phyloP scores from a whole-genome alignment of 768 basidiomycete species.

The Boletus edulis region DNA sequence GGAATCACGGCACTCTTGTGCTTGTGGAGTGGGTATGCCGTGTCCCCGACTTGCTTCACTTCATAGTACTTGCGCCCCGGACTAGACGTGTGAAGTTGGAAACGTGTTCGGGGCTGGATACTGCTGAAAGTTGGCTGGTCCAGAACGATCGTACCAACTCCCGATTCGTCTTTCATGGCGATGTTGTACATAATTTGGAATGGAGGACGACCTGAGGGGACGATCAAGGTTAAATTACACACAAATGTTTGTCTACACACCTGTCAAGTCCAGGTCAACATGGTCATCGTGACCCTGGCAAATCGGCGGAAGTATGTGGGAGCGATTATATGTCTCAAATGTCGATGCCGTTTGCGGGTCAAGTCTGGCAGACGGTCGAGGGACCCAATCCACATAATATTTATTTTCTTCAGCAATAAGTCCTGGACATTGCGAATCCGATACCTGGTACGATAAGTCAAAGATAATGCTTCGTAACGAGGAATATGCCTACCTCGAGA shows the following conservation, averaged over 20 bases:
- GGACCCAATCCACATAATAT: slow-evolving; percentile 77
- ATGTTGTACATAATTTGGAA: slow-evolving; percentile 93
- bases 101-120: slow-evolving; percentile 74
- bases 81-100: slow-evolving; percentile 75
- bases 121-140: slow-evolving; percentile 83
- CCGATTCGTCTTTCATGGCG: slow-evolving; percentile 62
- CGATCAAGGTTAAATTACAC: not conserved
- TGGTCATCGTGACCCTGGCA: slow-evolving; percentile 82
- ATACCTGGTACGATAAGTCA: slow-evolving; percentile 48
- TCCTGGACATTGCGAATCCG: slow-evolving; percentile 86
- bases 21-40: slow-evolving; percentile 75
- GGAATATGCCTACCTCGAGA: slow-evolving; percentile 46
- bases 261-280: slow-evolving; percentile 80
- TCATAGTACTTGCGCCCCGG: slow-evolving; percentile 87
- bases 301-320: slow-evolving; percentile 70
- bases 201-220: slow-evolving; percentile 70
- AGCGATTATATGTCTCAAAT: slow-evolving; percentile 65
- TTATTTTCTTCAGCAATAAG: slow-evolving; percentile 51
- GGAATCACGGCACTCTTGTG: slow-evolving; percentile 63
- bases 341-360: slow-evolving; percentile 53
- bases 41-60: slow-evolving; percentile 85
- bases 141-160: slow-evolving; percentile 67
- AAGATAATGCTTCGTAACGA: not conserved
- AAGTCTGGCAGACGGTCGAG: slow-evolving; percentile 71
- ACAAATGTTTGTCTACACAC: slow-evolving; percentile 36